These are phyloP conservation scores for Macrolepiota dolichaula DNA, from an alignment of 768 basidiomycete genomes.

Conservation along the genomic window DNA sequence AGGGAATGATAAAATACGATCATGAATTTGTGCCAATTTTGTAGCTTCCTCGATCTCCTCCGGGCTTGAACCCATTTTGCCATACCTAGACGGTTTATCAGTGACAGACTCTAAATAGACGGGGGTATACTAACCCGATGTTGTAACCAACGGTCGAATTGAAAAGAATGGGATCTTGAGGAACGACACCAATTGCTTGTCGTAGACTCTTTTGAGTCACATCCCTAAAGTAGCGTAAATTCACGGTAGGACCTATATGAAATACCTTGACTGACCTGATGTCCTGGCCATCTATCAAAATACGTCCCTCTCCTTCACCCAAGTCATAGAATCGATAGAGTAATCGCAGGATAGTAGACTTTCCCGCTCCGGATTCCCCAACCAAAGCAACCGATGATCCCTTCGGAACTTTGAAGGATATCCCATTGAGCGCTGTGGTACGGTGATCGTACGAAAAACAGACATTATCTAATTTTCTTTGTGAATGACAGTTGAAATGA, in stretches of 20 bases:
- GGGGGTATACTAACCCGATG: conserved; percentile 49
- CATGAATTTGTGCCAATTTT: conserved; percentile 83
- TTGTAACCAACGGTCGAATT: conserved; percentile 71
- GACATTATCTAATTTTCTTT: conserved; percentile 61
- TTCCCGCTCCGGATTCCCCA: conserved; percentile 78
- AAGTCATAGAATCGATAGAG: conserved; percentile 94
- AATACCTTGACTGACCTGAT: conserved; percentile 41
- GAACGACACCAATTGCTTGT: conserved; percentile 84
- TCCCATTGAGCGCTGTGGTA: conserved; percentile 63
- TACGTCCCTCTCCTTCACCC: conserved; percentile 71
- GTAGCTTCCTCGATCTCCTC: conserved; percentile 82
- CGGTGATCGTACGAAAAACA: conserved; percentile 81
- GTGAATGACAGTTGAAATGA: conserved; percentile 3
- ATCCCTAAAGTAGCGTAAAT: conserved; percentile 40
- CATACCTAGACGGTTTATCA: conserved; percentile 50
- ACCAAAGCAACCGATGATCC: conserved; percentile 89
- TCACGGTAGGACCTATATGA: neutral
- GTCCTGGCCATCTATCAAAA: conserved; percentile 83
- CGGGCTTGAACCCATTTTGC: conserved; percentile 63
- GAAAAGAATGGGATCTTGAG: conserved; percentile 79
- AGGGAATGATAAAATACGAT: conserved; percentile 79
- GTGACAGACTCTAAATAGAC: neutral
- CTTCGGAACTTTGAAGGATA: conserved; percentile 87
- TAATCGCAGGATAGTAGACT: conserved; percentile 81
- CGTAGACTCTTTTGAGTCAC: conserved; percentile 81